Conservation (phyloP, 164 flowering plant genomes). For the Magnolia changhungtana region DNA sequence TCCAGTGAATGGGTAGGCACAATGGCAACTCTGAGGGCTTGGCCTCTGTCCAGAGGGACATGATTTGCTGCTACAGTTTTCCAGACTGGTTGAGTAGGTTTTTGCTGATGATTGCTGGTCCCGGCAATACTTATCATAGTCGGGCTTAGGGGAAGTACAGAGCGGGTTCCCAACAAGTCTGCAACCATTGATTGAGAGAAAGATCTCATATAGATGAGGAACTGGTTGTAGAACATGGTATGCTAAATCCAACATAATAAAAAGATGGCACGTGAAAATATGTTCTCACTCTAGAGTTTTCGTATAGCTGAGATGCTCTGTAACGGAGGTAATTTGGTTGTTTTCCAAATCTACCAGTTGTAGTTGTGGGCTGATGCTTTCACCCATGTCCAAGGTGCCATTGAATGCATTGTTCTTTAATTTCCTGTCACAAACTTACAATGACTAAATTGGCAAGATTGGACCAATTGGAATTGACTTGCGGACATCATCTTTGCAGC, state of each 20-base stretch:
- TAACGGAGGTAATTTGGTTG: constrained; percentile 48
- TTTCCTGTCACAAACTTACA: constrained; percentile 38
- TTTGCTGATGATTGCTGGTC: constrained; percentile 30
- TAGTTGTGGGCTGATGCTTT: constrained; percentile 45
- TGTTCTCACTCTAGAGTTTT: constrained; percentile 57
- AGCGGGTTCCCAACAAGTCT: constrained; percentile 78
- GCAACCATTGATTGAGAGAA: constrained; percentile 13
- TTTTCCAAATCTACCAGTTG: constrained; percentile 69
- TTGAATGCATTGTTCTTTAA: constrained; percentile 62
- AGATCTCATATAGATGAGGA: not conserved
- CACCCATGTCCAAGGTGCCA: constrained; percentile 55
- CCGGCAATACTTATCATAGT: constrained; percentile 50
- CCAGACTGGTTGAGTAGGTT: constrained; percentile 64
- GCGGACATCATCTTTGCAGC: not conserved
- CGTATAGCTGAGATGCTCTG: constrained; percentile 38
- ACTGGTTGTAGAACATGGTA: not conserved
- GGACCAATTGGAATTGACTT: not conserved
- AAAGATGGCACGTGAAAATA: not conserved
- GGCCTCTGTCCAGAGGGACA: constrained; percentile 51
- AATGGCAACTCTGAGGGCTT: constrained; percentile 78
- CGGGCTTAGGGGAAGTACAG: constrained; percentile 31
- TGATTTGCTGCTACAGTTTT: constrained; percentile 48
- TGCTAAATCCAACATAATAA: not conserved
- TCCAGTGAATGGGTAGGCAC: constrained; percentile 76
- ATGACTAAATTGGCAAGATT: not conserved